phyloP scores from a whole-genome alignment of 2,329 filamentous ascomycete species.

The Tolypocladium pustulatum region DNA sequence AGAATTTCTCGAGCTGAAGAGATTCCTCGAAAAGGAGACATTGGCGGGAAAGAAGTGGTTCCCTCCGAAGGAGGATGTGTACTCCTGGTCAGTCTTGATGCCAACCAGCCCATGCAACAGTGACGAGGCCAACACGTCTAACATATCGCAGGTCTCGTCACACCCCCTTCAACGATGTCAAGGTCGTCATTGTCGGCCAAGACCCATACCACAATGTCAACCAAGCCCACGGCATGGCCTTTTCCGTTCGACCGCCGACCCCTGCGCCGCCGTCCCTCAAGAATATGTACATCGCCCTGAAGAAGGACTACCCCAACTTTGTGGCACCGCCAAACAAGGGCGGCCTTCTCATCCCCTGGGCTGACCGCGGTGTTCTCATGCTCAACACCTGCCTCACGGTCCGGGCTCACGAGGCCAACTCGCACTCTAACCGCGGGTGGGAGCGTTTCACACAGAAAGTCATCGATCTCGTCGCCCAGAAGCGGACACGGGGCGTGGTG shows the following conservation, averaged over 20 bases:
- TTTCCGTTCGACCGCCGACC: slow-evolving; percentile 86
- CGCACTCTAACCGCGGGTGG: slow-evolving; percentile 81
- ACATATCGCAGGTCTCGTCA: slow-evolving; percentile 67
- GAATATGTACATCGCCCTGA: slow-evolving; percentile 87
- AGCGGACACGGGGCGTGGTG: slow-evolving; percentile 71
- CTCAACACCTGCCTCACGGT: slow-evolving; percentile 95
- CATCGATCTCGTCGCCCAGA: slow-evolving; percentile 75
- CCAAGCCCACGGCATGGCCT: slow-evolving; percentile 92
- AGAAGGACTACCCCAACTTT: slow-evolving; percentile 81
- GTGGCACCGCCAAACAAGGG: slow-evolving; percentile 62
- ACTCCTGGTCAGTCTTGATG: slow-evolving; percentile 66
- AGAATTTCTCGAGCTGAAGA: slow-evolving; percentile 80
- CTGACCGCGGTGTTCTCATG: slow-evolving; percentile 82
- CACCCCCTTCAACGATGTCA: slow-evolving; percentile 79
- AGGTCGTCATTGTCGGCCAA: slow-evolving; percentile 88
- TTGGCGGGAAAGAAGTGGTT: slow-evolving; percentile 68
- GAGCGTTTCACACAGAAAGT: slow-evolving; percentile 86
- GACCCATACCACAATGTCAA: slow-evolving; percentile 95
- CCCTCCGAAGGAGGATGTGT: slow-evolving; percentile 79
- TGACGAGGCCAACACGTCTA: not conserved
- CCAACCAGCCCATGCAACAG: not conserved
- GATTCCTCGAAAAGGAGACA: slow-evolving; percentile 72
- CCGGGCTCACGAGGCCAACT: slow-evolving; percentile 77
- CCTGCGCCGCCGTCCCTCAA: slow-evolving; percentile 78
- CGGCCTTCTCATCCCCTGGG: slow-evolving; percentile 86